phyloP scores from a whole-genome alignment of 129 eudicot species.

The Apium graveolens region DNA sequence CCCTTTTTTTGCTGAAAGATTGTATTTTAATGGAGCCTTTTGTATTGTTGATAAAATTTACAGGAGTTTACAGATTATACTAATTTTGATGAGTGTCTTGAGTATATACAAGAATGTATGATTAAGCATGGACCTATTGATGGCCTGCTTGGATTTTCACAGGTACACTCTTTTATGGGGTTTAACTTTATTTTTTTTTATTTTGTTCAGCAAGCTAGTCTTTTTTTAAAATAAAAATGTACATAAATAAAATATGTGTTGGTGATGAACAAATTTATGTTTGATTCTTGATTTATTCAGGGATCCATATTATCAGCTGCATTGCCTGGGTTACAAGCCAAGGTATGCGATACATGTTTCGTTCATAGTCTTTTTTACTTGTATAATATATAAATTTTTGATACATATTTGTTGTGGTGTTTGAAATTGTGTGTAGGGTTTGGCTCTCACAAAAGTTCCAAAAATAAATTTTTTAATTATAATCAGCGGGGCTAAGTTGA shows the following conservation, averaged over 20 bases:
- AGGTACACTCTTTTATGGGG: conserved; percentile 29
- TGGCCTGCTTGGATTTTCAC: conserved; percentile 80
- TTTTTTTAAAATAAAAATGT: no score
- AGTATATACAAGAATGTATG: conserved; percentile 45
- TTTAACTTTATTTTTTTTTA: not conserved
- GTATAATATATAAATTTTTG: not conserved
- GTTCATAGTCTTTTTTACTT: not conserved
- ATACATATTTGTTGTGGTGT: not conserved
- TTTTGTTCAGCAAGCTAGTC: not conserved
- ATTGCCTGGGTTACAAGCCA: conserved; percentile 75
- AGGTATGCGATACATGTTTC: conserved; percentile 24
- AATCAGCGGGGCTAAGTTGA: conserved; percentile 74
- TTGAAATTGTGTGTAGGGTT: conserved; percentile 38
- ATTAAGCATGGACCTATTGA: conserved; percentile 49
- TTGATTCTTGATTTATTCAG: conserved; percentile 25
- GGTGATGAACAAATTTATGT: not conserved
- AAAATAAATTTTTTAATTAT: conserved; percentile 57
- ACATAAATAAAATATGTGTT: not conserved
- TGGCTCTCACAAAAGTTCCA: conserved; percentile 71
- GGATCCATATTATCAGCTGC: conserved; percentile 94
- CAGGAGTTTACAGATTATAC: conserved; percentile 60
- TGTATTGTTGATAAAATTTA: not conserved
- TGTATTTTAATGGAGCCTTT: not conserved
- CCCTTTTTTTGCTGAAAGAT: no score
- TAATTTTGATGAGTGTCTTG: conserved; percentile 49